phyloP scores from a whole-genome alignment of 108 stramenopile species.

The Fistulifera solaris region DNA sequence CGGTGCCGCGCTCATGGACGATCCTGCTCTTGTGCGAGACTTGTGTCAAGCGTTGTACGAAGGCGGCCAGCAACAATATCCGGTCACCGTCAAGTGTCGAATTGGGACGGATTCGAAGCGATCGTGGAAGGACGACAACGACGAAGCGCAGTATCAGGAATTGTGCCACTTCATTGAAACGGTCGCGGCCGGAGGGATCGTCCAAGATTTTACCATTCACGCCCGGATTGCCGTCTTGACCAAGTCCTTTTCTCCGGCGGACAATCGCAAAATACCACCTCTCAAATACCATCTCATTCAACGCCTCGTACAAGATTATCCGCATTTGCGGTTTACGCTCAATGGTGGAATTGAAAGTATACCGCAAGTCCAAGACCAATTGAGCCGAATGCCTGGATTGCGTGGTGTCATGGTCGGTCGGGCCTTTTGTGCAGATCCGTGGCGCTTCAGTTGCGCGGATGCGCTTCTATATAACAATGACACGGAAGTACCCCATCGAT shows the following conservation, averaged over 20 bases:
- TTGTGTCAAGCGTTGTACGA: conserved; percentile 62
- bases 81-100: conserved; percentile 95
- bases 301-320: conserved; percentile 67
- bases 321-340: conserved; percentile 67
- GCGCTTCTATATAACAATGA: conserved; percentile 37
- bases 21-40: conserved; percentile 78
- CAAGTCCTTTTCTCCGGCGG: conserved; percentile 85
- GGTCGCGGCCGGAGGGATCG: conserved; percentile 70
- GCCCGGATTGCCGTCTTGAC: conserved; percentile 93
- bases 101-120: conserved; percentile 74
- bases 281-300: conserved; percentile 77
- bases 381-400: conserved; percentile 42
- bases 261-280: conserved; percentile 95
- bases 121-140: conserved; percentile 51
- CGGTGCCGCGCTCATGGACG: conserved; percentile 96
- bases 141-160: conserved; percentile 72
- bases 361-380: conserved; percentile 47
- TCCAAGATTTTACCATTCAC: conserved; percentile 91
- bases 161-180: conserved; percentile 79
- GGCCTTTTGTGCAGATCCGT: conserved; percentile 66
- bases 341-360: conserved; percentile 85
- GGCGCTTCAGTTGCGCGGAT: conserved; percentile 82
- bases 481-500: conserved; percentile 38
- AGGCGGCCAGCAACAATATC: conserved; percentile 49
- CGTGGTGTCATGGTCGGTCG: conserved; percentile 85